These are phyloP conservation scores for Trichoderma sp. DNA, from an alignment of 2,329 filamentous ascomycete genomes.

Conservation along the genomic window DNA sequence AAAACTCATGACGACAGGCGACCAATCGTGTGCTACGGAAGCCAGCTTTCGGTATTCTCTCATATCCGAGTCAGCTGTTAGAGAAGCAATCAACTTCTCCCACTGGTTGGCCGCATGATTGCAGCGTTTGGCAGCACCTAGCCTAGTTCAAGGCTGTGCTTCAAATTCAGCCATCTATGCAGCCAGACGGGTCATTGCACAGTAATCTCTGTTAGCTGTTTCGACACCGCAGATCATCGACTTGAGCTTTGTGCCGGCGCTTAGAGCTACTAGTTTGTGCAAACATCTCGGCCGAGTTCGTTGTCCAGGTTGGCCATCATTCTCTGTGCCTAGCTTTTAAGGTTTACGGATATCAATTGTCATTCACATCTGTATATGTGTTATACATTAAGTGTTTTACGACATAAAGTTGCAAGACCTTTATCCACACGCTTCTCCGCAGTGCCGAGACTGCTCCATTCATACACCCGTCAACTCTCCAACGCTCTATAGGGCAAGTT, in stretches of 20 bases:
- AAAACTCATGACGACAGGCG: not conserved
- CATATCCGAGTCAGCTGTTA: not conserved
- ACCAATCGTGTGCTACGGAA: not conserved
- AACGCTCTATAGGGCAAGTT: not conserved
- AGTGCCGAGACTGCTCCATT: not conserved
- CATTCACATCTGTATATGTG: not conserved
- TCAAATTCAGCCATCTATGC: not conserved
- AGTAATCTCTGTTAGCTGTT: not conserved
- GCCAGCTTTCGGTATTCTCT: not conserved
- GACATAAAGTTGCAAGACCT: no score
- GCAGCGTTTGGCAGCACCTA: not conserved
- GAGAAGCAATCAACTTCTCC: not conserved
- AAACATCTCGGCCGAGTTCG: not conserved
- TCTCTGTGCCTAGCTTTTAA: not conserved
- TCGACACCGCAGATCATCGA: not conserved
- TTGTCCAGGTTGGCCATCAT: not conserved
- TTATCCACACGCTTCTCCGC: not conserved
- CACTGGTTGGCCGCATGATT: not conserved
- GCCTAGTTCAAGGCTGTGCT: not conserved
- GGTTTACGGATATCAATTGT: not conserved
- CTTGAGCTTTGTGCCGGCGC: not conserved
- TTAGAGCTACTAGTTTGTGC: not conserved
- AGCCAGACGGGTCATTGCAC: not conserved
- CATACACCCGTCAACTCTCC: not conserved
- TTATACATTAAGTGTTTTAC: not conserved